Evolutionary conservation across 805 yeast genomes (phyloP).

Genomic region (Candida sonorensis): DNA sequence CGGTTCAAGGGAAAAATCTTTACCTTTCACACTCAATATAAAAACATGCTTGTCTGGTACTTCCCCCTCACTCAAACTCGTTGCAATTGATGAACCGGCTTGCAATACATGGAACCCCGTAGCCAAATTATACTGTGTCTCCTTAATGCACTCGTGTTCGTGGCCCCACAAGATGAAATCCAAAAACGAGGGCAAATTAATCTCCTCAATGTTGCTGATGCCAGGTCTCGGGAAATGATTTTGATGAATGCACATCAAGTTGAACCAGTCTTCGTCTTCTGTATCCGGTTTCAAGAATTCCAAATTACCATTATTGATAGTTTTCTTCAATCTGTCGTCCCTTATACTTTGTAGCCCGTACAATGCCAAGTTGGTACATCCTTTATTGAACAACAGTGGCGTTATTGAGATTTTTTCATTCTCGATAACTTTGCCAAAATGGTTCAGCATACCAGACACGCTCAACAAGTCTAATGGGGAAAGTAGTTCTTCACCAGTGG

Average conservation of each 20-base stretch:
- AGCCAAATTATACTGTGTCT: slow-evolving; percentile 50
- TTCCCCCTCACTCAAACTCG: slow-evolving; percentile 83
- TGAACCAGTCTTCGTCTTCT: slow-evolving; percentile 64
- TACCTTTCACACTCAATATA: slow-evolving; percentile 57
- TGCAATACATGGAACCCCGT: slow-evolving; percentile 74
- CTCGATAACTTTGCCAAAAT: slow-evolving; percentile 77
- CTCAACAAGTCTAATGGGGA: slow-evolving; percentile 83
- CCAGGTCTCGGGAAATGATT: slow-evolving; percentile 79
- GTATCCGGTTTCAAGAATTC: slow-evolving; percentile 64
- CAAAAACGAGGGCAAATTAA: slow-evolving; percentile 70
- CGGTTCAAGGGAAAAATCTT: slow-evolving; percentile 49
- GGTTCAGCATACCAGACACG: slow-evolving; percentile 78
- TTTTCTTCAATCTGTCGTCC: slow-evolving; percentile 79
- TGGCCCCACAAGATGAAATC: slow-evolving; percentile 95
- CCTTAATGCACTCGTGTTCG: slow-evolving; percentile 89
- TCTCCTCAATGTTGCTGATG: slow-evolving; percentile 80
- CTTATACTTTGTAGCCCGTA: slow-evolving; percentile 86
- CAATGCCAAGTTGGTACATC: slow-evolving; percentile 71
- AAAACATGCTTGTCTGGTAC: slow-evolving; percentile 68
- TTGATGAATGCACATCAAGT: slow-evolving; percentile 83
- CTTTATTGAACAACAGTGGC: slow-evolving; percentile 81
- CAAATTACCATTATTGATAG: slow-evolving; percentile 76
- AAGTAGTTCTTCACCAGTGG: slow-evolving; percentile 77
- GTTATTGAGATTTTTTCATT: slow-evolving; percentile 66
- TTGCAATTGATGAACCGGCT: slow-evolving; percentile 92